Evolutionary conservation across 1,284 basidiomycete species (phyloP), one percentile per base, ranked within the genome.

Genomic region (Coniferiporia weirii): DNA sequence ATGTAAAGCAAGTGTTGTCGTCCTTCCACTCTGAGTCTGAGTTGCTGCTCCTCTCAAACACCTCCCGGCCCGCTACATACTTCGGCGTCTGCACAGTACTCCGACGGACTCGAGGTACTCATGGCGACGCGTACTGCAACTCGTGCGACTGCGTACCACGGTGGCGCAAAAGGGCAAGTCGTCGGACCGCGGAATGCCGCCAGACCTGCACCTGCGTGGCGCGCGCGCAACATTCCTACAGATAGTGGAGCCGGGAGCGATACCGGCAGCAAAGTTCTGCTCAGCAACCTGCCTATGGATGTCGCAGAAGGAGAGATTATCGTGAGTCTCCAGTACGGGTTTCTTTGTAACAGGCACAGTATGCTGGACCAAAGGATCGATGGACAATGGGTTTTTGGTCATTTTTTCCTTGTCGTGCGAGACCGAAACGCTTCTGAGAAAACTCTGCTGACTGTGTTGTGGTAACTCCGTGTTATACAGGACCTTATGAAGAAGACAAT

Each of bases 401-500:
- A 48, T 47, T 47, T 19, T 50, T 50, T 27, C 15, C 50, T 38
- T 35, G 49, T 35, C n/a, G 5, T 46, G 38, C 57, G 27, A 22
- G 59, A 32, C 36, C 57, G 55, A 38, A 35, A 53, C 52, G 6
- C 9, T 13, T 38, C 13, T 51, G 7, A 19, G 27, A 27, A 27
- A 27, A 27, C 5, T 27, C 27, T 61, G 56, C 53, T 60, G 63
- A 63, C 44, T 54, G 62, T 58, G 4, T 17, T 38, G 7, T 38
- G 50, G 52, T n/a, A 57, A 54, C 43, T 17, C 27, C 60, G 46
- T 40, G n/a, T 22, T 44, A 20, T 32, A 49, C 65, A 90, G 88
- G 82, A 86, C 43, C 73, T 90, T 53, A 89, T 90, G 70, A 78
- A 74, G 61, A 88, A 85, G 70, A 90, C 88, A 0, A 78, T 91